Percentiles rank a stretch among this genome's conserved stretches.
Evolutionary conservation across 768 basidiomycete species (phyloP).

Genomic region (Nidularia sp.): DNA sequence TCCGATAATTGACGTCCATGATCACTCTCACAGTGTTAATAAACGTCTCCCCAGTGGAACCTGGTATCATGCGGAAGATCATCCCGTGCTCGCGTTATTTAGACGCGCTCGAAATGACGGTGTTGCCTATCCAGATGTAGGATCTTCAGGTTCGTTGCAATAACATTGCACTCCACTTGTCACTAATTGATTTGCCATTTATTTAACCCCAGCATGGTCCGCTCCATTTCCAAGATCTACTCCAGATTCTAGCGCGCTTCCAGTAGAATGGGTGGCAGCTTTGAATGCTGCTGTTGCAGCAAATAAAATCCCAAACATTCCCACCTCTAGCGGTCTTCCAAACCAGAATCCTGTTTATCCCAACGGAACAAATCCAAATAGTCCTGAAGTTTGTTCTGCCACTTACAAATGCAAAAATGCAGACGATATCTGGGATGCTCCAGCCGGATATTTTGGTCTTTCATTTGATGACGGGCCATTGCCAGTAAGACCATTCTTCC

Average conservation of each 20-base stretch:
- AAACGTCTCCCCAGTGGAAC: constrained; percentile 26
- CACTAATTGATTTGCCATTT: too few species aligned
- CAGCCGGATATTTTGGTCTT: constrained; percentile 58
- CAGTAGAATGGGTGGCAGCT: constrained; percentile 69
- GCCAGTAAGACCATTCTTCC: constrained; percentile 20
- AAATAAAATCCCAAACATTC: constrained; percentile 72
- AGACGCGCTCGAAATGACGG: constrained; percentile 50
- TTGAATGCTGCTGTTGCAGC: constrained; percentile 61
- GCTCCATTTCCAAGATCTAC: constrained; percentile 49
- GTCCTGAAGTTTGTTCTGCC: constrained; percentile 67
- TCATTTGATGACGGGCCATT: constrained; percentile 83
- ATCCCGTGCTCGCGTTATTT: constrained; percentile 62
- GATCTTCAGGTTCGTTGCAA: constrained; percentile 50
- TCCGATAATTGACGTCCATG: constrained; percentile 18
- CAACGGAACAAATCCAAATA: constrained; percentile 34
- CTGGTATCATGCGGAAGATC: constrained; percentile 64
- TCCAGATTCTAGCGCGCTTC: constrained; percentile 50
- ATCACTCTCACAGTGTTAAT: constrained; percentile 21
- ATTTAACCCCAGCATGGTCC: constrained; percentile 72
- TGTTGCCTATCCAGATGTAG: constrained; percentile 46
- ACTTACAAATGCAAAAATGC: constrained; percentile 62
- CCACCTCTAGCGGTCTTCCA: constrained; percentile 35
- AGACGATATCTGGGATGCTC: constrained; percentile 76
- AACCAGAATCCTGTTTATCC: constrained; percentile 41
- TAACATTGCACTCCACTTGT: too few species aligned